Percentiles rank a stretch among this genome's conserved stretches.
Evolutionary conservation across 208 protist species (phyloP).

Genomic region (Trypanosoma cruzi): DNA sequence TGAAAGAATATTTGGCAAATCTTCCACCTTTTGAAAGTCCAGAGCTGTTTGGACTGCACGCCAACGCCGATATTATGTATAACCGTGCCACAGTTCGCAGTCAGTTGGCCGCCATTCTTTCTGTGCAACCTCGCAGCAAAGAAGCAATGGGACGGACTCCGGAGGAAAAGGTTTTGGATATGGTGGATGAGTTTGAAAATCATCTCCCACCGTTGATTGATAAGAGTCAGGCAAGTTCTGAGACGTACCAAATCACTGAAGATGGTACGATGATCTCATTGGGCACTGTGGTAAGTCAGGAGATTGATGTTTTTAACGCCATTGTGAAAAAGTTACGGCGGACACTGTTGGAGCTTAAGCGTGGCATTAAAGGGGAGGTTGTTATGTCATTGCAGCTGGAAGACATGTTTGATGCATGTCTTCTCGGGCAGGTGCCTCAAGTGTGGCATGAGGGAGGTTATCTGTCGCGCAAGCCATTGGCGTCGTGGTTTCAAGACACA

Average conservation of each 20-base stretch:
- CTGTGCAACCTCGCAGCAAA: slow-evolving; percentile 90
- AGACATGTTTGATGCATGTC: slow-evolving; percentile 90
- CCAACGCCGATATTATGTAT: slow-evolving; percentile 95
- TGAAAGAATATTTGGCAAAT: slow-evolving; percentile 77
- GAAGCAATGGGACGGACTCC: slow-evolving; percentile 44
- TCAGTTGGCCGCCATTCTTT: slow-evolving; percentile 88
- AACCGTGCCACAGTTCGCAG: slow-evolving; percentile 88
- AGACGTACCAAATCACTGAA: slow-evolving; percentile 87
- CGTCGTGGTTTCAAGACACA: slow-evolving; percentile 96
- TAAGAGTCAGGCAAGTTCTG: slow-evolving; percentile 67
- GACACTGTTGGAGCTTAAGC: slow-evolving; percentile 70
- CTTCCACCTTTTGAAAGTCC: slow-evolving; percentile 94
- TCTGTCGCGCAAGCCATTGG: slow-evolving; percentile 96
- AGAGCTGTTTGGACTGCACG: slow-evolving; percentile 96
- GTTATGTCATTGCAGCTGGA: slow-evolving; percentile 92
- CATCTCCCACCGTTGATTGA: slow-evolving; percentile 86
- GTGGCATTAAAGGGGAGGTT: slow-evolving; percentile 92
- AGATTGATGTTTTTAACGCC: slow-evolving; percentile 92
- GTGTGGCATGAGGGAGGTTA: slow-evolving; percentile 92
- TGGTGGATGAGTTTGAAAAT: slow-evolving; percentile 79
- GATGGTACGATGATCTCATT: slow-evolving; percentile 91
- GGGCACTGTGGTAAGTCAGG: slow-evolving; percentile 88
- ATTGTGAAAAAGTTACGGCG: slow-evolving; percentile 75
- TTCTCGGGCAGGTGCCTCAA: slow-evolving; percentile 93
- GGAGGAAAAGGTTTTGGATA: slow-evolving; percentile 81